Conservation (phyloP, 2,329 filamentous ascomycete genomes). For the Fusarium sublunatum region DNA sequence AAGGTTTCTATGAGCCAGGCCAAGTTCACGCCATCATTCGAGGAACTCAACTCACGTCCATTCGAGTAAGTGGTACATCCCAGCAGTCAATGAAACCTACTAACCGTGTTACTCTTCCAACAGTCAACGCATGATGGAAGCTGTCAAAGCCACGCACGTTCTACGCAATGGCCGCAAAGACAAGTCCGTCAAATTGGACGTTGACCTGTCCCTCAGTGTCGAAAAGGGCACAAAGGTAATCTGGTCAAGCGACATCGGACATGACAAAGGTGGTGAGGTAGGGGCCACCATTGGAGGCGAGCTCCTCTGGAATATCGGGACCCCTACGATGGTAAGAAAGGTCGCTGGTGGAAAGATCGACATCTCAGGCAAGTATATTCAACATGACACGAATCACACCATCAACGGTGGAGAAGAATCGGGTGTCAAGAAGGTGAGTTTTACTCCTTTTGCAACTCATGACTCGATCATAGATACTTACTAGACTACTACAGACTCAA, state of each 20-base stretch:
- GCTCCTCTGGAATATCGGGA: background rate
- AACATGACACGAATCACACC: background rate
- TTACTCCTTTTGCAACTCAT: background rate
- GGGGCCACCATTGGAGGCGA: background rate
- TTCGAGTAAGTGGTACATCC: background rate
- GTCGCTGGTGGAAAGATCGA: background rate
- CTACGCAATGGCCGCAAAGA: background rate
- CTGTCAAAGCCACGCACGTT: background rate
- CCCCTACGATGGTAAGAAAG: background rate
- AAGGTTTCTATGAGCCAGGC: background rate
- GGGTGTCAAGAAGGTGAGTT: background rate
- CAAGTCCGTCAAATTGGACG: background rate
- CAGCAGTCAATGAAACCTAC: background rate
- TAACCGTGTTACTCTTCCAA: background rate
- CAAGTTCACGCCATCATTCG: background rate
- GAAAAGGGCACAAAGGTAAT: slow-evolving; percentile 4
- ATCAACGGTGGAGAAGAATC: background rate
- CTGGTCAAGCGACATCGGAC: background rate
- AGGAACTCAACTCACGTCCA: slow-evolving; percentile 1
- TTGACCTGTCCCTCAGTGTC: background rate
- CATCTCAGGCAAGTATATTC: background rate
- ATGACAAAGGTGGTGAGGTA: background rate
- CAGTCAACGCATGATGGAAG: slow-evolving; percentile 1
- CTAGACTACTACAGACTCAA: background rate
- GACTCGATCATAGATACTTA: background rate